Evolutionary conservation across 2,329 filamentous ascomycete genomes (phyloP), one percentile per base, ranked within the genome.

Genomic region (Fusarium multiceps): DNA sequence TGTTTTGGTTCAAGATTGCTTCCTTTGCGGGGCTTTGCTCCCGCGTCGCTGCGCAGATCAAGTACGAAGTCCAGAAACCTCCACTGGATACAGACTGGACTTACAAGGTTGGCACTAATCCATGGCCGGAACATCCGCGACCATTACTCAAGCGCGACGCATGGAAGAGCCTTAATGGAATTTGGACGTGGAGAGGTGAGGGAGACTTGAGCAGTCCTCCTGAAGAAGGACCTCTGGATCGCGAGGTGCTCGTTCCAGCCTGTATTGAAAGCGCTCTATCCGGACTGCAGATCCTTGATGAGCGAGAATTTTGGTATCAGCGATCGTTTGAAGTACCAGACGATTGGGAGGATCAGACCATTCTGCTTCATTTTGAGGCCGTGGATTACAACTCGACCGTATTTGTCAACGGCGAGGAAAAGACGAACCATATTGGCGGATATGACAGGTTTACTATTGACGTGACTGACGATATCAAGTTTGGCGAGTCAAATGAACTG

Each of bases 41-140:
- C 18, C 46, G 49, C 0, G 41, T 45, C 12, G 48, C 18, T 20
- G 65, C 68, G 0, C 68, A 72, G 23, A 69, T 53, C 10, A 78
- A 78, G 1, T 83, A 84, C 72, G 63, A 77, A 25, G 75, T 80
- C 0, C 75, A 81, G 59, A 78, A 72, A 10, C 81, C 82, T 16
- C 83, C 82, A 0, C 79, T 85, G 4, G 82, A 84, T 65, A 87
- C 84, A 4, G 79, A 82, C 11, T 88, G 86, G 86, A 88, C 86
- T 2, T 76, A 81, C 57, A 77, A 82, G 7, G 83, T 87, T 21
- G 86, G 86, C 34, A 86, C 80, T 2, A 78, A 84, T 41, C 85
- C 86, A 0, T 88, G 87, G 87, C 85, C 85, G 4, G 85, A 89
- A 50, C 83, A 89, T 67, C 87, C 87, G 12, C 84, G 87, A 0